Conservation (phyloP, 176 grass and related monocot genomes). For the Puya raimondii region DNA sequence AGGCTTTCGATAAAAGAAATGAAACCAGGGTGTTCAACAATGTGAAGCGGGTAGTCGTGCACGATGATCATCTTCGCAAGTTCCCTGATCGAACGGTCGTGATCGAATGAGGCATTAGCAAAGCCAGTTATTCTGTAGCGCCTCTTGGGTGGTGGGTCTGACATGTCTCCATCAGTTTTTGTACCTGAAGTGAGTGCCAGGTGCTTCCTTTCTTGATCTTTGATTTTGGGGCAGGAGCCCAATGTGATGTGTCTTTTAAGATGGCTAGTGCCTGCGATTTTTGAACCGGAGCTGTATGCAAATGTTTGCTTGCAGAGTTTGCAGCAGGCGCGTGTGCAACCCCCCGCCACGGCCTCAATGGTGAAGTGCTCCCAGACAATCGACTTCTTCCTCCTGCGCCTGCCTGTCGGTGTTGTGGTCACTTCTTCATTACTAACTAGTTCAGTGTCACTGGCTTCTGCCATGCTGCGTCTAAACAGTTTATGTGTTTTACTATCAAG, state of each 20-base stretch:
- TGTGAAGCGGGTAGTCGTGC: slow-evolving; percentile 40
- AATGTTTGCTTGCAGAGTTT: slow-evolving; percentile 68
- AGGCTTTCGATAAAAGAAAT: slow-evolving; percentile 36
- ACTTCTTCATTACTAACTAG: slow-evolving; percentile 15
- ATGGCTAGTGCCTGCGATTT: slow-evolving; percentile 62
- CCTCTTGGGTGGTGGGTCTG: slow-evolving; percentile 37
- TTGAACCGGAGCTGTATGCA: slow-evolving; percentile 50
- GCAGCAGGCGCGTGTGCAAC: slow-evolving; percentile 52
- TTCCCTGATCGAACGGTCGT: slow-evolving; percentile 26
- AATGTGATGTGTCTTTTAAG: slow-evolving; percentile 60
- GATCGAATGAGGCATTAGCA: slow-evolving; percentile 46
- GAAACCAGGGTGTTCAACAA: slow-evolving; percentile 39
- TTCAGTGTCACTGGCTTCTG: slow-evolving; percentile 3
- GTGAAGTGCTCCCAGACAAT: slow-evolving; percentile 64
- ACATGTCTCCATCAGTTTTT: slow-evolving; percentile 18
- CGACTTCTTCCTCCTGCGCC: slow-evolving; percentile 44
- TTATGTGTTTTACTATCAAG: no score
- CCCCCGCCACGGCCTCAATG: slow-evolving; percentile 36
- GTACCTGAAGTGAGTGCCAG: slow-evolving; percentile 10
- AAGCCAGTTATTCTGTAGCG: slow-evolving; percentile 47
- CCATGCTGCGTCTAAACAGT: background rate
- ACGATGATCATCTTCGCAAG: slow-evolving; percentile 48
- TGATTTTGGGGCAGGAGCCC: slow-evolving; percentile 53
- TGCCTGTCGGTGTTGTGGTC: slow-evolving; percentile 15
- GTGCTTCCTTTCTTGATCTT: slow-evolving; percentile 26